phyloP scores from a whole-genome alignment of 805 yeast genomes.

The Debaryomyces tyrocola region DNA sequence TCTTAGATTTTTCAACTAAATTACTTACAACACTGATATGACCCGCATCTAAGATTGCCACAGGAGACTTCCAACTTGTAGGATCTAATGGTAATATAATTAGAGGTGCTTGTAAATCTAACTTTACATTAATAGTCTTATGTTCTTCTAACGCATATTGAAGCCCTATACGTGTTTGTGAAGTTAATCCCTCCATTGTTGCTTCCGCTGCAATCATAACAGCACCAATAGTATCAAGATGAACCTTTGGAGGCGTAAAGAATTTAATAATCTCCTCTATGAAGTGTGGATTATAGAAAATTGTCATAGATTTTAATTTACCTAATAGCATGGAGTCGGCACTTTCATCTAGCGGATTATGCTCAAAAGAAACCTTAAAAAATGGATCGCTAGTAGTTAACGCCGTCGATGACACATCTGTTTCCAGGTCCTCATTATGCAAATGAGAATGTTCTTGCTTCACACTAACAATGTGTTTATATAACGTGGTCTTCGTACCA shows the following conservation, averaged over 20 bases:
- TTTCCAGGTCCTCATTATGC: slow-evolving; percentile 14
- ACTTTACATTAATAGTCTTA: slow-evolving; percentile 78
- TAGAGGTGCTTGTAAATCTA: slow-evolving; percentile 93
- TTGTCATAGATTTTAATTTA: slow-evolving; percentile 81
- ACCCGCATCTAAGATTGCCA: slow-evolving; percentile 93
- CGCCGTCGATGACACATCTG: slow-evolving; percentile 6
- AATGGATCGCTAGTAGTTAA: slow-evolving; percentile 53
- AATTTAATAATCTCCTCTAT: slow-evolving; percentile 72
- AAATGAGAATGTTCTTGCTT: slow-evolving; percentile 54
- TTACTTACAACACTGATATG: slow-evolving; percentile 84
- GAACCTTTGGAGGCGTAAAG: slow-evolving; percentile 84
- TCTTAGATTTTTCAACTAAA: slow-evolving; percentile 65
- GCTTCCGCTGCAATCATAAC: slow-evolving; percentile 93
- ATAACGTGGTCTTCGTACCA: slow-evolving; percentile 75
- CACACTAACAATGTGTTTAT: slow-evolving; percentile 84
- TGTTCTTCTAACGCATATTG: slow-evolving; percentile 95
- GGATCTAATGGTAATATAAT: slow-evolving; percentile 85
- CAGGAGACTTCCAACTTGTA: slow-evolving; percentile 76
- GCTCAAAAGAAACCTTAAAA: slow-evolving; percentile 78
- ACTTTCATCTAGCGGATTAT: slow-evolving; percentile 77
- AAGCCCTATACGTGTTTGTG: slow-evolving; percentile 86
- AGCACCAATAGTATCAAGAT: slow-evolving; percentile 84
- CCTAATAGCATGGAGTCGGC: slow-evolving; percentile 80
- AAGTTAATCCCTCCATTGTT: slow-evolving; percentile 85
- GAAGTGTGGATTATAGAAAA: slow-evolving; percentile 84